Evolutionary conservation across 2,329 filamentous ascomycete genomes (phyloP).

Genomic region (Diaporthe longicolla): DNA sequence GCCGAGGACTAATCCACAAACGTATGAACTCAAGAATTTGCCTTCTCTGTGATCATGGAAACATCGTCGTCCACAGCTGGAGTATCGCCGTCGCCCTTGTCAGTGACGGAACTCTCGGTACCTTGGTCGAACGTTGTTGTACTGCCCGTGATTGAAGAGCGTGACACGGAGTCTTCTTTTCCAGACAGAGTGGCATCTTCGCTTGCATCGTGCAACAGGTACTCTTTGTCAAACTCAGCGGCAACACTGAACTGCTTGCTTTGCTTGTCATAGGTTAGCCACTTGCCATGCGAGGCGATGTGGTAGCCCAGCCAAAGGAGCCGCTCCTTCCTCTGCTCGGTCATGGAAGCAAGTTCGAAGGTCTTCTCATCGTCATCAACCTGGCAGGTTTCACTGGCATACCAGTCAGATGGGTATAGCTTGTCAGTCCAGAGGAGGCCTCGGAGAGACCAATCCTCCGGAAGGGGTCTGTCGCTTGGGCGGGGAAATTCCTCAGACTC

Average conservation of each 20-base stretch:
- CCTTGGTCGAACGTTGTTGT: slow-evolving; percentile 23
- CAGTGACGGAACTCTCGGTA: not conserved
- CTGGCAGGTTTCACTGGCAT: slow-evolving; percentile 60
- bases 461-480: slow-evolving; percentile 67
- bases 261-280: slow-evolving; percentile 60
- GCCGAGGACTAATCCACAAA: not conserved
- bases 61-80: slow-evolving; percentile 13
- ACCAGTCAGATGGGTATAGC: slow-evolving; percentile 73
- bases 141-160: slow-evolving; percentile 28
- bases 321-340: slow-evolving; percentile 68
- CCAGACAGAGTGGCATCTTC: slow-evolving; percentile 14
- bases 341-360: slow-evolving; percentile 73
- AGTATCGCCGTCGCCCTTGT: slow-evolving; percentile 6
- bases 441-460: slow-evolving; percentile 78
- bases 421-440: slow-evolving; percentile 73
- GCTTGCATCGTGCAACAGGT: not conserved
- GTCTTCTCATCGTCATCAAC: slow-evolving; percentile 78
- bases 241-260: slow-evolving; percentile 57
- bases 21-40: slow-evolving; percentile 4
- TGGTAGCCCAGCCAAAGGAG: slow-evolving; percentile 70
- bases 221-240: slow-evolving; percentile 52
- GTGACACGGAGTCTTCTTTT: slow-evolving; percentile 21
- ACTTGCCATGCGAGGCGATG: slow-evolving; percentile 59
- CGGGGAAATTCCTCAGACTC: slow-evolving; percentile 62
- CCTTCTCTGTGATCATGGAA: slow-evolving; percentile 20